A percentile compares a stretch with the other conserved stretches of the same genome.
phyloP scores from a whole-genome alignment of 805 yeast genomes.

The Metschnikowia sp. region DNA sequence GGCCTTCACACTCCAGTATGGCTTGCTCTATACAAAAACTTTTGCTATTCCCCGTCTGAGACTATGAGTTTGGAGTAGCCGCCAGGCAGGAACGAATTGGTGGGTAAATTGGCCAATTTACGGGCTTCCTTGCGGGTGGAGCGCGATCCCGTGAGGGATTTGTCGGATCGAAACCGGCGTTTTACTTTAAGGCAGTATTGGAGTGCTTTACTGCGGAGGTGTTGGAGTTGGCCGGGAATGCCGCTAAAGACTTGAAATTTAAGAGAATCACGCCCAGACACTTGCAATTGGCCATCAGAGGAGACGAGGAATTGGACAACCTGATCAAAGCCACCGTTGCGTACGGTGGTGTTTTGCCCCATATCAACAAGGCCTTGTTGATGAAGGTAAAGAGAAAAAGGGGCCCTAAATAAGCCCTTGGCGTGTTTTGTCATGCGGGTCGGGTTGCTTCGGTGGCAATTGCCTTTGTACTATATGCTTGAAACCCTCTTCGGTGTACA shows the following conservation, averaged over 20 bases:
- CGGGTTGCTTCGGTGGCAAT: slow-evolving; percentile 1
- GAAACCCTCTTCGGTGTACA: slow-evolving; percentile 17
- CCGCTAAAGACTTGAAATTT: slow-evolving; percentile 31
- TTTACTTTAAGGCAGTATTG: slow-evolving; percentile 29
- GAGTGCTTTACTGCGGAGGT: slow-evolving; percentile 31
- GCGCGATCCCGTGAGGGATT: slow-evolving; percentile 40
- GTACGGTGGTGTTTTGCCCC: slow-evolving; percentile 34
- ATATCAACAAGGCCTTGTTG: slow-evolving; percentile 31
- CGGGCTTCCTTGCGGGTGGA: slow-evolving; percentile 66
- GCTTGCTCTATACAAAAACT: slow-evolving; percentile 59
- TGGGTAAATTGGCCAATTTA: slow-evolving; percentile 56
- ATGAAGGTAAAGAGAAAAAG: slow-evolving; percentile 29
- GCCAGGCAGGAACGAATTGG: slow-evolving; percentile 51
- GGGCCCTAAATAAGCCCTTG: slow-evolving; percentile 15
- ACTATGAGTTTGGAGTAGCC: slow-evolving; percentile 56
- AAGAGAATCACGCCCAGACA: slow-evolving; percentile 32
- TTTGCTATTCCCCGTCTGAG: slow-evolving; percentile 63
- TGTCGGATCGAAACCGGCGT: slow-evolving; percentile 81
- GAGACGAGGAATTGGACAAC: slow-evolving; percentile 31
- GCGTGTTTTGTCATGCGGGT: not conserved
- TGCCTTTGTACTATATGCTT: slow-evolving; percentile 20
- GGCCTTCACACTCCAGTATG: too few species aligned
- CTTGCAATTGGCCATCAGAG: slow-evolving; percentile 31
- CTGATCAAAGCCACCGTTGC: slow-evolving; percentile 32
- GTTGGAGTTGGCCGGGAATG: slow-evolving; percentile 31